phyloP scores from a whole-genome alignment of 371 early-diverging fungal species.

The Zychaea mexicana region DNA sequence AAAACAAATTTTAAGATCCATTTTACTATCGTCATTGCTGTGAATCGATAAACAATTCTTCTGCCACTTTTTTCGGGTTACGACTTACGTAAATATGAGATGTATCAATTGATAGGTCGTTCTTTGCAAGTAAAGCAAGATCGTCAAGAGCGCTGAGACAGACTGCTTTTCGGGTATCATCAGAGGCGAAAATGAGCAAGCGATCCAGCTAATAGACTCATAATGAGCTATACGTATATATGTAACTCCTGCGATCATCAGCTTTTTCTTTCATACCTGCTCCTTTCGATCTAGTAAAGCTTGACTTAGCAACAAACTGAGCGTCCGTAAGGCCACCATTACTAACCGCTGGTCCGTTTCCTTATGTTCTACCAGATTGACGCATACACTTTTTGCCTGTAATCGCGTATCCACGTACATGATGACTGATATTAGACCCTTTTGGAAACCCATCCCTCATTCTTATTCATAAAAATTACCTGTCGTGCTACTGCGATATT shows the following conservation, averaged over 20 bases:
- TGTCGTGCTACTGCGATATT: slow-evolving; percentile 56
- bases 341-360: slow-evolving; percentile 40
- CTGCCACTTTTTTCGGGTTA: background rate
- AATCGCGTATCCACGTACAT: background rate
- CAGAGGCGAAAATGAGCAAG: slow-evolving; percentile 32
- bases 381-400: slow-evolving; percentile 53
- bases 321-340: slow-evolving; percentile 44
- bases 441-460: background rate
- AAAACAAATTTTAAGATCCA: background rate
- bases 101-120: slow-evolving; percentile 33
- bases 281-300: slow-evolving; percentile 54
- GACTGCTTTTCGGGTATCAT: slow-evolving; percentile 35
- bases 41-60: too few relatives aligned
- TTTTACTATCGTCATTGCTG: too few relatives aligned
- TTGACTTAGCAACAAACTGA: slow-evolving; percentile 50
- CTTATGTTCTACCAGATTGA: slow-evolving; percentile 41
- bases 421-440: too few relatives aligned
- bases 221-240: background rate
- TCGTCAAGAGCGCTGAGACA: slow-evolving; percentile 31
- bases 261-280: slow-evolving; percentile 28
- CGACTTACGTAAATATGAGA: slow-evolving; percentile 31
- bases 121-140: slow-evolving; percentile 29
- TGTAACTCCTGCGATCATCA: background rate
- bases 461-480: slow-evolving; percentile 10
- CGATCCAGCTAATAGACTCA: background rate